Base-by-base conservation (phyloP, 306 rosid genomes). In the Gynostemma pentaphyllum region DNA sequence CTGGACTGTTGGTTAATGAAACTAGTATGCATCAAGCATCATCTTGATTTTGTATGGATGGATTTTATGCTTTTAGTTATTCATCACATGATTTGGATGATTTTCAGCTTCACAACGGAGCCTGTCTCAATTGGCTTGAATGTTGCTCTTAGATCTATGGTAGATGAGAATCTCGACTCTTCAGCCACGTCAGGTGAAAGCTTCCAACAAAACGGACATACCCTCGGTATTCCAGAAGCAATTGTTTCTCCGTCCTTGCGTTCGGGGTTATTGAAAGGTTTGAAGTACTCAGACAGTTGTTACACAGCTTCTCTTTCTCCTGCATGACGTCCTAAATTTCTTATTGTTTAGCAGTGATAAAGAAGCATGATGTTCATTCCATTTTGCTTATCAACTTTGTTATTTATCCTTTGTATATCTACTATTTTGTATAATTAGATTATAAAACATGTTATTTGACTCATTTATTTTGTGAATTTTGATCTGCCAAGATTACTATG, bases 181-280 rank as follows among this genome's bases (percentile, higher is more conserved):
- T 61, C 72, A 39, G 76, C 78, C 26, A 57, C 24, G 0, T 49
- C 70, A 14, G 19, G 64, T 44, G 78, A 63, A 79, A 74, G 67
- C 73, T 56, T 69, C 52, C 71, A 54, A 61, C 69, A 67, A n/a
- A 53, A 51, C 46, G 23, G 46, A 45, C 29, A 24, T 69, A 45
- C 83, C 24, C 86, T 84, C 69, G 95, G 99, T 71, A 83, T 89
- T 62, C 68, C 80, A 14, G 86, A 76, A 36, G 83, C 86, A 29
- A 44, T 46, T 0, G 79, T 82, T 61, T 47, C 60, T 15, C 52
- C 87, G 37, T 75, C 53, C 28, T 69, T 79, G 68, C 62, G 41
- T 41, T 51, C 53, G 19, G 74, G 82, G 12, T 74, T 39, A 11
- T 68, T 82, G 22, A 74, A 79, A 67, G 57, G 79, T 23, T 79